A percentile compares a stretch with the other conserved stretches of the same genome.
Evolutionary conservation across 495 filamentous ascomycete genomes (phyloP).

Genomic region (Parathielavia hyrcaniae): DNA sequence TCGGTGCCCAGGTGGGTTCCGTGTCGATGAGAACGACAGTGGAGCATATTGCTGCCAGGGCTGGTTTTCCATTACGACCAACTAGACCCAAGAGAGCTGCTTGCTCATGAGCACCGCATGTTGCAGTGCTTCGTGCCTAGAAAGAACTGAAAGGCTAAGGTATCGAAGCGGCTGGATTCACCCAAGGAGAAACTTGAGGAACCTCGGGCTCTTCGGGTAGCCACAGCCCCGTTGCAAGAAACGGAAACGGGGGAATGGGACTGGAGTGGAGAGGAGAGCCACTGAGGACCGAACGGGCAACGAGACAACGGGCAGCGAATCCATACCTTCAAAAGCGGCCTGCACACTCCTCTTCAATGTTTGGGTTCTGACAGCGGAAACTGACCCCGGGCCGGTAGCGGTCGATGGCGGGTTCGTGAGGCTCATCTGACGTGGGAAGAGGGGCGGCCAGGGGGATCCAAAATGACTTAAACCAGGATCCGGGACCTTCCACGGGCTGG

Average conservation of each 20-base stretch:
- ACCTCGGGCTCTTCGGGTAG: constrained; percentile 18
- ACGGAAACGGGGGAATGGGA: not conserved
- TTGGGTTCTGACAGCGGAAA: constrained; percentile 42
- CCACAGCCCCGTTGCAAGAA: constrained; percentile 10
- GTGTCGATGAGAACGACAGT: constrained; percentile 7
- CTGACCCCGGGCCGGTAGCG: constrained; percentile 41
- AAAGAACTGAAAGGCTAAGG: not conserved
- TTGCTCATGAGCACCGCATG: constrained; percentile 2
- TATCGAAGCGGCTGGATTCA: not conserved
- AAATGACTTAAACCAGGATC: not conserved
- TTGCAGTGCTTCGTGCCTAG: not conserved
- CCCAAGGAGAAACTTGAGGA: constrained; percentile 6
- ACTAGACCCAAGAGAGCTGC: not conserved
- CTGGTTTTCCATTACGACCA: constrained; percentile 13
- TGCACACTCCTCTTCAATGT: constrained; percentile 67
- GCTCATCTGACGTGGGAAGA: constrained; percentile 31
- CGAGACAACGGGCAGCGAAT: not conserved
- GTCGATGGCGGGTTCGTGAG: constrained; percentile 42
- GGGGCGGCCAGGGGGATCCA: not conserved
- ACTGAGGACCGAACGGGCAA: not conserved
- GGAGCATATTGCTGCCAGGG: constrained; percentile 11
- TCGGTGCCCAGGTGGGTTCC: constrained; percentile 3
- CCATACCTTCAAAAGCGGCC: constrained; percentile 72
- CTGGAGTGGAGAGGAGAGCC: not conserved
- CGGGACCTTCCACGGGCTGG: not conserved